Base-by-base conservation (phyloP, 2,329 filamentous ascomycete genomes). In the Diaporthe humulicola region DNA sequence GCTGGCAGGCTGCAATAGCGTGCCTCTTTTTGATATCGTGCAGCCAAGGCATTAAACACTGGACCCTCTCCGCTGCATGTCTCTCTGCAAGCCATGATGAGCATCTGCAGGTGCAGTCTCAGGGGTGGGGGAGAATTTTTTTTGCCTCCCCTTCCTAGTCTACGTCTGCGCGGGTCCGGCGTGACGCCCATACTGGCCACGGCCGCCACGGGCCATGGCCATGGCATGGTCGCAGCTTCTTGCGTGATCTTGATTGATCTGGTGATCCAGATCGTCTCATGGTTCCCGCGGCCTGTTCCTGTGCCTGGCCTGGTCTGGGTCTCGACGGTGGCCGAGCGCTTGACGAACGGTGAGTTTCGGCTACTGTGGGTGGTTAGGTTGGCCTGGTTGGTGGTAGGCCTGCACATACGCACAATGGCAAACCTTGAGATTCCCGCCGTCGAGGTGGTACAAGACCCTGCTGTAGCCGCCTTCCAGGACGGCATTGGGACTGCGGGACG, bases 21-120 rank as follows among this genome's bases (percentile, higher is more conserved):
- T 69, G 57, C 28, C 50, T 69, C 52, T 73, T 64, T 69, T 69
- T 42, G 56, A 45, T 45, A 48, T 52, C 52, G 67, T 69, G 72
- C 74, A 76, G 73, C 50, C 52, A 76, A 74, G 56, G 74, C 74
- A 76, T 76, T 69, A 66, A 71, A 54, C 33, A 28, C n/a, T 30
- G 67, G 74, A 61, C 40, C 66, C 74, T 69, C 67, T 66, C 67
- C 22, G 50, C 66, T 69, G 64, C 74, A 75, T 64, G 33, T 69
- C 64, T 69, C 22, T 25, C 64, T 69, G 64, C 64, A 54, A 17
- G 64, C 64, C 33, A 69, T 69, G 64, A 69, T 69, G 64, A 52
- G 64, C n/a, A 40, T 48, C 33, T 73, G 45, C 61, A 56, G 61
- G 54, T 73, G 74, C 70, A 70, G 54, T 64, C 42, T 73, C 60